Percentiles rank a stretch among this genome's conserved stretches.
Conservation (phyloP, 108 stramenopile species). For the Stephanodiscus minutulus region DNA sequence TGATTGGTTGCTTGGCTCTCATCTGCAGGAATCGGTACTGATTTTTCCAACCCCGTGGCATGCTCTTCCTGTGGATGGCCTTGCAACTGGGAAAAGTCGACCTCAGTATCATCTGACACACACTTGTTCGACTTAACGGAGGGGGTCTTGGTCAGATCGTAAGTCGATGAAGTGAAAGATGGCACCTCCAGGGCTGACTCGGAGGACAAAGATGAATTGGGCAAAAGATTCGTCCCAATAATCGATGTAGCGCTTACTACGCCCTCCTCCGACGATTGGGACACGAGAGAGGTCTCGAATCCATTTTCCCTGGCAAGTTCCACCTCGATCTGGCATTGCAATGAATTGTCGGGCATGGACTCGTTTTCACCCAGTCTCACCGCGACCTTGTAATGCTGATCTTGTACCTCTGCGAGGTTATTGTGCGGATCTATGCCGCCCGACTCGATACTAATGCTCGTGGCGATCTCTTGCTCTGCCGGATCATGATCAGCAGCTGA, state of each 20-base stretch:
- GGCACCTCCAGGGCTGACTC: background rate
- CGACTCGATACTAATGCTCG: too few species aligned
- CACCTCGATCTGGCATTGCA: conserved; percentile 15
- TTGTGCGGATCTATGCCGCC: background rate
- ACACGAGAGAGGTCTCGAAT: too few species aligned
- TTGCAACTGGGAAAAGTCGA: conserved; percentile 19
- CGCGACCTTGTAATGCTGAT: background rate
- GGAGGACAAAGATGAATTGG: too few species aligned
- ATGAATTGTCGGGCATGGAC: background rate
- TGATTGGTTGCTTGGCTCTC: background rate
- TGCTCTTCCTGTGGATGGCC: conserved; percentile 28
- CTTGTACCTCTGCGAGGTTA: conserved; percentile 1
- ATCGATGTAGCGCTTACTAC: background rate
- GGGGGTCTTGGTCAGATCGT: background rate
- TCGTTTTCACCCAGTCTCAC: background rate
- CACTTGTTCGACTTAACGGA: conserved; percentile 9
- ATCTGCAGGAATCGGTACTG: conserved; percentile 8
- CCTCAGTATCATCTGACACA: background rate
- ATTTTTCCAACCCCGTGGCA: conserved; percentile 22
- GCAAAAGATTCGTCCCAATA: background rate
- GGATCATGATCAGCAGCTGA: too few species aligned
- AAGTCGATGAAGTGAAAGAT: background rate
- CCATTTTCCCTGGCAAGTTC: too few species aligned
- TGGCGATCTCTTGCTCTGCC: background rate
- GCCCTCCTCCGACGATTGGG: too few species aligned